Evolutionary conservation across 371 early-diverging fungal genomes (phyloP).

Genomic region (Rhizopus arrhizus): DNA sequence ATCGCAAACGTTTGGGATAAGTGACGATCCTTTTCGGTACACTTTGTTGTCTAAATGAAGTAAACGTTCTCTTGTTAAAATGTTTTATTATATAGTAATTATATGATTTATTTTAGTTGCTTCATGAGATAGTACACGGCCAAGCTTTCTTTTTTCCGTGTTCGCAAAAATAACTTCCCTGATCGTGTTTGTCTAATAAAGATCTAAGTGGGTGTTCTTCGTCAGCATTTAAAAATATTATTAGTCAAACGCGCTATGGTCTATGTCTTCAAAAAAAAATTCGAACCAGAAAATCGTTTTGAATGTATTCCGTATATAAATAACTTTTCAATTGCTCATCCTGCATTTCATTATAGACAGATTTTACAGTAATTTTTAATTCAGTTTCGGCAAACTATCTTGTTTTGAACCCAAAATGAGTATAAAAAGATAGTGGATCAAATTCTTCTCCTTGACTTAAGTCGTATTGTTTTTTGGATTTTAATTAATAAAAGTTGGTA

Average conservation of each 20-base stretch:
- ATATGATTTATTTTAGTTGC: too few relatives aligned
- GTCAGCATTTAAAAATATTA: background rate
- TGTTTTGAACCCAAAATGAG: slow-evolving; percentile 11
- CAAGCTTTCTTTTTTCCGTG: slow-evolving; percentile 4
- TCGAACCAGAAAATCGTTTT: slow-evolving; percentile 4
- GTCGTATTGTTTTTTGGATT: background rate
- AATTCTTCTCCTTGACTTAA: slow-evolving; percentile 4
- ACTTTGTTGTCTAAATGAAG: too few relatives aligned
- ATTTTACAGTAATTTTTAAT: slow-evolving; percentile 6
- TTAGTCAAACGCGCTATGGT: background rate
- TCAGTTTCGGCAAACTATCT: slow-evolving; percentile 1
- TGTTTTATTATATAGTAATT: too few relatives aligned
- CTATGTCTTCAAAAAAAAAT: slow-evolving; percentile 1
- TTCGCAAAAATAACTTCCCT: background rate
- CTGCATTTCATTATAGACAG: background rate
- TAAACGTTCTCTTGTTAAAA: too few relatives aligned
- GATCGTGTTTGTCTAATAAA: slow-evolving; percentile 1
- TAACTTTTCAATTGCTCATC: background rate
- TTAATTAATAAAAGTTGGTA: background rate
- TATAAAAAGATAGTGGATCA: slow-evolving; percentile 10
- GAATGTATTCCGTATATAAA: slow-evolving; percentile 5
- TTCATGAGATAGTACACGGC: background rate
- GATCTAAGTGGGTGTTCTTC: slow-evolving; percentile 3
- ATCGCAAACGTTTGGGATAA: too few relatives aligned
- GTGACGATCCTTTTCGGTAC: too few relatives aligned